These are phyloP conservation scores for Amauroascus verrucosus DNA, from an alignment of 2,329 filamentous ascomycete genomes.

Conservation along the genomic window DNA sequence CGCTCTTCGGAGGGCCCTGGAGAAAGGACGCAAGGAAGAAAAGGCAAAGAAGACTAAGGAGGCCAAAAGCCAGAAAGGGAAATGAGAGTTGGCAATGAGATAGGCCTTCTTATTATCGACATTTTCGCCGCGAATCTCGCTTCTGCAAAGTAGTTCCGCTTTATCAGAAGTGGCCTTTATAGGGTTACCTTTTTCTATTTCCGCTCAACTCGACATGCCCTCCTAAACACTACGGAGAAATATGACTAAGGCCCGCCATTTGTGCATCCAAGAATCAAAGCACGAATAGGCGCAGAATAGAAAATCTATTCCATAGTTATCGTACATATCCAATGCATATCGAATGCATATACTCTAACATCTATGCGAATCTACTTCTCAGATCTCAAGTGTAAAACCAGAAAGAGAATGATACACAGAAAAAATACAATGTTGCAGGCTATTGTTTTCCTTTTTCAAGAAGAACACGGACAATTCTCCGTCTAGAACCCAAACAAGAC, in stretches of 20 bases:
- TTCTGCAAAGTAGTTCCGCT: too few relatives aligned
- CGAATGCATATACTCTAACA: not conserved
- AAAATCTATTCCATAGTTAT: not conserved
- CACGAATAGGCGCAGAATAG: not conserved
- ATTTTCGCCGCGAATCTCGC: too few relatives aligned
- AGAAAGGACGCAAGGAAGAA: conserved; percentile 43
- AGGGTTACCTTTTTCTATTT: too few relatives aligned
- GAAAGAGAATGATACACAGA: conserved; percentile 4
- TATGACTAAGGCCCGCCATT: too few relatives aligned
- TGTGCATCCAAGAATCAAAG: not conserved
- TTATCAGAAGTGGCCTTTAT: too few relatives aligned
- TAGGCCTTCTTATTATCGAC: not conserved
- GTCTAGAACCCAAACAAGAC: too few relatives aligned
- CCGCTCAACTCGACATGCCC: too few relatives aligned
- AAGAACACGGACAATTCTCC: too few relatives aligned
- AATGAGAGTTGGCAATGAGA: conserved; percentile 6
- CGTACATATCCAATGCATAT: not conserved
- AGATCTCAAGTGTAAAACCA: not conserved
- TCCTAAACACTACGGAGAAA: too few relatives aligned
- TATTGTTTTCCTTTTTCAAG: too few relatives aligned
- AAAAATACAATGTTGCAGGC: too few relatives aligned
- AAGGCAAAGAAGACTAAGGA: conserved; percentile 15
- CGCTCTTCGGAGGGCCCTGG: conserved; percentile 50
- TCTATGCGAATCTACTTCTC: not conserved
- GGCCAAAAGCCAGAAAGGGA: conserved; percentile 10